phyloP scores from a whole-genome alignment of 2,329 filamentous ascomycete species.

The Fusarium sp. region DNA sequence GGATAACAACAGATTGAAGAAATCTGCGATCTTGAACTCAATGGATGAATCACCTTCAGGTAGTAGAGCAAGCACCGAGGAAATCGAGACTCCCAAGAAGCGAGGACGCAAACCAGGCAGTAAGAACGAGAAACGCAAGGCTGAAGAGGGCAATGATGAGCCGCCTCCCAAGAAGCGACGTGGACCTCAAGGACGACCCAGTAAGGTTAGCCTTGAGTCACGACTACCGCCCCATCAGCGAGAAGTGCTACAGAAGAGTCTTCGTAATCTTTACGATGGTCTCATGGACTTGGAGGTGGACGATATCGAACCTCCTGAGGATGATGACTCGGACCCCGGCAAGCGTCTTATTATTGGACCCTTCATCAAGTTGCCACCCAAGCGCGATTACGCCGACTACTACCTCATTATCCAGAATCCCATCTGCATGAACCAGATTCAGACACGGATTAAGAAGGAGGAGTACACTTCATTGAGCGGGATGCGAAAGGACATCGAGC shows the following conservation, averaged over 20 bases:
- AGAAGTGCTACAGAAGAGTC: slow-evolving; percentile 79
- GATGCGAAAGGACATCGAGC: slow-evolving; percentile 82
- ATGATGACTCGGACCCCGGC: slow-evolving; percentile 67
- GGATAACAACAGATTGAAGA: slow-evolving; percentile 78
- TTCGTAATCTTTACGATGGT: slow-evolving; percentile 80
- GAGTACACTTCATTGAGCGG: slow-evolving; percentile 87
- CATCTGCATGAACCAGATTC: slow-evolving; percentile 96
- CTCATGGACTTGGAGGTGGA: slow-evolving; percentile 89
- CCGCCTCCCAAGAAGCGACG: slow-evolving; percentile 83
- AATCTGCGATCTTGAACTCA: slow-evolving; percentile 51
- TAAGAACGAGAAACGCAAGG: slow-evolving; percentile 89
- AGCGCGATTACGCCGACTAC: slow-evolving; percentile 92
- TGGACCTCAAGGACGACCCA: slow-evolving; percentile 76
- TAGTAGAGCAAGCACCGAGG: slow-evolving; percentile 87
- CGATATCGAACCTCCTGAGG: slow-evolving; percentile 68
- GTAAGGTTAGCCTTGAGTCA: slow-evolving; percentile 61
- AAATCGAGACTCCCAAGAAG: slow-evolving; percentile 80
- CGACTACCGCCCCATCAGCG: slow-evolving; percentile 77
- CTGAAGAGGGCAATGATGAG: slow-evolving; percentile 80
- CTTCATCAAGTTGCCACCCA: slow-evolving; percentile 91
- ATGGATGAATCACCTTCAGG: slow-evolving; percentile 78
- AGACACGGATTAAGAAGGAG: slow-evolving; percentile 94
- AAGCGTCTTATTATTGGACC: slow-evolving; percentile 91
- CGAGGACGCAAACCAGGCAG: slow-evolving; percentile 82
- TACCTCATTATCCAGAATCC: slow-evolving; percentile 92